Conservation (phyloP, 768 basidiomycete species). For the Macrolepiota albuminosa region DNA sequence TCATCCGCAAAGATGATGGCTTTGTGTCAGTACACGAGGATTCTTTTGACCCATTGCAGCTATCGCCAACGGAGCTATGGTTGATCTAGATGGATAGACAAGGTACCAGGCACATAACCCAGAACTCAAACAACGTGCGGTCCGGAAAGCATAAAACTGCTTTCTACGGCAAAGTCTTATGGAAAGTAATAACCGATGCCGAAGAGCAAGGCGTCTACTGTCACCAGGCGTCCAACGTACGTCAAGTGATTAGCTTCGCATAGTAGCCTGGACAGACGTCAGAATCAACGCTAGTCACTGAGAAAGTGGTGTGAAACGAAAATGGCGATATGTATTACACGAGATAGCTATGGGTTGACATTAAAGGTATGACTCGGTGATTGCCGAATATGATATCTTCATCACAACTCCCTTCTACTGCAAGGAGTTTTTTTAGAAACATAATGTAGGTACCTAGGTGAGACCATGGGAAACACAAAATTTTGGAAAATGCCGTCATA, state of each 20-base stretch:
- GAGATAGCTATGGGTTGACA: not conserved
- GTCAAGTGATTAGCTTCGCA: not conserved
- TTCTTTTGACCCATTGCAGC: not conserved
- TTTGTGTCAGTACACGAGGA: not conserved
- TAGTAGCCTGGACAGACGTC: not conserved
- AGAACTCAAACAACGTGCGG: not conserved
- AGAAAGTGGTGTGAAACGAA: not conserved
- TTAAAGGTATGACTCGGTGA: no score
- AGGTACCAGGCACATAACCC: conserved; percentile 1
- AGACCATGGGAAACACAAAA: no score
- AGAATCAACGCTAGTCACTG: not conserved
- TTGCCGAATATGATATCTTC: no score
- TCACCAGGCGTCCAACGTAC: not conserved
- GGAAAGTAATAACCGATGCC: conserved; percentile 1
- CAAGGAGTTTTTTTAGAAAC: no score
- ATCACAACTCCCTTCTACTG: no score
- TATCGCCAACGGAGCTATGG: not conserved
- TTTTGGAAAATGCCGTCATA: no score
- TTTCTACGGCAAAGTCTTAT: not conserved
- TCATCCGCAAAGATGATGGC: not conserved
- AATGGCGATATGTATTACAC: not conserved
- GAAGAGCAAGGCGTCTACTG: not conserved
- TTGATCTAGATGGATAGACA: not conserved
- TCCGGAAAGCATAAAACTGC: not conserved
- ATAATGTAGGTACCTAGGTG: no score